phyloP scores from a whole-genome alignment of 2,329 filamentous ascomycete genomes.

The Ceratocystis cacaofunesta region DNA sequence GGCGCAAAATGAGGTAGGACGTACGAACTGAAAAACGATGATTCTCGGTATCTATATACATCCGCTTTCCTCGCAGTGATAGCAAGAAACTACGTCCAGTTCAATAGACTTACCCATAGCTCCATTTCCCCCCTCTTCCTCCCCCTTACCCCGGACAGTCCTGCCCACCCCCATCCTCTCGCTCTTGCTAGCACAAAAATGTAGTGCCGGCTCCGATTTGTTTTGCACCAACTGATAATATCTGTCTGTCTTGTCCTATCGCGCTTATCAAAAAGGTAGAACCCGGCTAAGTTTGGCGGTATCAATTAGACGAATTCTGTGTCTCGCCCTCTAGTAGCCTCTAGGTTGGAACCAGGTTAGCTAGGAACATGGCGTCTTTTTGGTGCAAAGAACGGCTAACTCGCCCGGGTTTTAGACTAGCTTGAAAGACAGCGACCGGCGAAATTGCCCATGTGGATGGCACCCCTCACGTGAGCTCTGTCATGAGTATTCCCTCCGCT shows the following conservation, averaged over 20 bases:
- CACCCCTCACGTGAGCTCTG: neutral
- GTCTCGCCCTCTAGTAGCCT: neutral
- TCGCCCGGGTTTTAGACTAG: neutral
- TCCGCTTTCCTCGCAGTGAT: neutral
- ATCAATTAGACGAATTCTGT: neutral
- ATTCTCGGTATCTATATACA: neutral
- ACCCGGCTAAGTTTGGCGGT: slow-evolving; percentile 6
- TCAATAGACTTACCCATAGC: neutral
- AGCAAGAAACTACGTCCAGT: too few species aligned
- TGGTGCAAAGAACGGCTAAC: neutral
- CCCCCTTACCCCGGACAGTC: neutral
- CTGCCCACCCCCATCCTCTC: neutral
- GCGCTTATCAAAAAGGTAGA: neutral
- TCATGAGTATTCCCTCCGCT: neutral
- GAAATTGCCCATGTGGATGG: neutral
- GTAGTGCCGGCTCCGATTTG: neutral
- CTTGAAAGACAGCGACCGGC: neutral
- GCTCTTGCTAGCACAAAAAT: neutral
- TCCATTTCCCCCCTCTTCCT: neutral
- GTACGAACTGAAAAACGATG: neutral
- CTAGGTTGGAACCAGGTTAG: neutral
- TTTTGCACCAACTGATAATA: neutral
- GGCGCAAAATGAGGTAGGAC: neutral
- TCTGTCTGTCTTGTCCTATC: neutral
- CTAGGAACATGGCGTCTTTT: neutral